These are phyloP conservation scores for Pseudogymnoascus sp. DNA, from an alignment of 2,329 filamentous ascomycete species.

Conservation along the genomic window DNA sequence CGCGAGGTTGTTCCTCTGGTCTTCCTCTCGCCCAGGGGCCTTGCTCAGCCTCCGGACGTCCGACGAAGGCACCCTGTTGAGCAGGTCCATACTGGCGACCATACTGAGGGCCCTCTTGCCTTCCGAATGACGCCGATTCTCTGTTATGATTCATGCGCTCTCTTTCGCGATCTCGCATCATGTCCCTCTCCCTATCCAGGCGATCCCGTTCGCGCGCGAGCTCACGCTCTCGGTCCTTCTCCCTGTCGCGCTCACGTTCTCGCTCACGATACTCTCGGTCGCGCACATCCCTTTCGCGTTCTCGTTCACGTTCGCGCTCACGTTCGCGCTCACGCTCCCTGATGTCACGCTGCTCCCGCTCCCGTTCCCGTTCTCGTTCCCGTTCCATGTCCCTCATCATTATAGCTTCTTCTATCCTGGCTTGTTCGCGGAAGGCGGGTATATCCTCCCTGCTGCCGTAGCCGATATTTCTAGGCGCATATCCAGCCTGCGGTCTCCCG, in stretches of 20 bases:
- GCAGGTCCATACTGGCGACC: constrained; percentile 18
- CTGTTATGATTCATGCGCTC: neutral
- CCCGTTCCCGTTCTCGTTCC: constrained; percentile 26
- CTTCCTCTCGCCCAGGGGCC: constrained; percentile 22
- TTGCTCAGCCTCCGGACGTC: constrained; percentile 22
- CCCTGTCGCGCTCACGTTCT: constrained; percentile 37
- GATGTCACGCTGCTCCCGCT: constrained; percentile 19
- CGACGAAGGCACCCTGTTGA: constrained; percentile 17
- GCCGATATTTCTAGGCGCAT: constrained; percentile 14
- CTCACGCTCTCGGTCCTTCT: constrained; percentile 26
- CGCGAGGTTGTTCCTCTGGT: constrained; percentile 13
- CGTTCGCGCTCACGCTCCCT: constrained; percentile 23
- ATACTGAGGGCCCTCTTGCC: constrained; percentile 9
- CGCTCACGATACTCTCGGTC: constrained; percentile 25
- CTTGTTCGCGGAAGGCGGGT: constrained; percentile 27
- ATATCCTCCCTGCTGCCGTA: constrained; percentile 23
- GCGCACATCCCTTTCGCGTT: constrained; percentile 28
- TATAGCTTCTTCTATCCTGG: constrained; percentile 40
- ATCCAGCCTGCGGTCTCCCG: neutral
- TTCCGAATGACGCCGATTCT: neutral
- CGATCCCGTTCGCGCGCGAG: constrained; percentile 8
- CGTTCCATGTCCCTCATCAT: constrained; percentile 33
- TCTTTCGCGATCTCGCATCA: constrained; percentile 4
- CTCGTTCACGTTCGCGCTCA: constrained; percentile 36
- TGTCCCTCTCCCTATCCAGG: constrained; percentile 14